Percentiles rank a stretch among this genome's conserved stretches.
phyloP scores from a whole-genome alignment of 192 early-diverging fungal genomes.

The Coemansia guatemalensis region DNA sequence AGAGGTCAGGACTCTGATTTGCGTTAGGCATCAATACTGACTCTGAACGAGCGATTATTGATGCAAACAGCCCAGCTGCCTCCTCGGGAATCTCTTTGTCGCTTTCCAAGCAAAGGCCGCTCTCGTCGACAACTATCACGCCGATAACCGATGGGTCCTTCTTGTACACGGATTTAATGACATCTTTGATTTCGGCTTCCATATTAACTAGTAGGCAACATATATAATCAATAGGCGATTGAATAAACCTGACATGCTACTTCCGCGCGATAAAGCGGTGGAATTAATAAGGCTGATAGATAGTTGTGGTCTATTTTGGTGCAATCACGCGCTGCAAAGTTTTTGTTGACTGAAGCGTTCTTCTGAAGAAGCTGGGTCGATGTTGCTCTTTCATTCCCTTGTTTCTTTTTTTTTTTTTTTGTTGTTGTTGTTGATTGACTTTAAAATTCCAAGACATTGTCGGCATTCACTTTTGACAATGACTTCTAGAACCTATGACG shows the following conservation, averaged over 20 bases:
- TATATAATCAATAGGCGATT: neutral
- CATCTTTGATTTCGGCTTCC: constrained; percentile 34
- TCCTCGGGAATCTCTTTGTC: constrained; percentile 34
- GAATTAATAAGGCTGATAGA: neutral
- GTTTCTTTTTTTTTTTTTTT: too few species aligned
- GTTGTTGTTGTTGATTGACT: too few species aligned
- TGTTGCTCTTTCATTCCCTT: neutral
- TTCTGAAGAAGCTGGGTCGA: neutral
- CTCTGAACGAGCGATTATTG: constrained; percentile 30
- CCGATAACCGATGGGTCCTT: constrained; percentile 29
- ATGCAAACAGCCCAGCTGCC: constrained; percentile 42
- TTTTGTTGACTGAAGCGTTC: neutral
- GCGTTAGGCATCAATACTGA: constrained; percentile 8
- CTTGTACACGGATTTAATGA: constrained; percentile 30
- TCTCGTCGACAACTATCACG: constrained; percentile 43
- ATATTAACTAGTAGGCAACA: constrained; percentile 10
- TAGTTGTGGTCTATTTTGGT: neutral
- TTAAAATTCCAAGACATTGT: constrained; percentile 1
- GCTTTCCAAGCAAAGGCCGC: constrained; percentile 44
- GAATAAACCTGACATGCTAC: neutral
- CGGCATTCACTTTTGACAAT: neutral
- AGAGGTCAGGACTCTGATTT: constrained; percentile 1
- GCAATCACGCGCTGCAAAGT: neutral
- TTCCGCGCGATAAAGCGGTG: neutral
- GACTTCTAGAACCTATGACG: constrained; percentile 18